These are phyloP conservation scores for Arachis stenosperma DNA, from an alignment of 306 rosid species.

Conservation along the genomic window DNA sequence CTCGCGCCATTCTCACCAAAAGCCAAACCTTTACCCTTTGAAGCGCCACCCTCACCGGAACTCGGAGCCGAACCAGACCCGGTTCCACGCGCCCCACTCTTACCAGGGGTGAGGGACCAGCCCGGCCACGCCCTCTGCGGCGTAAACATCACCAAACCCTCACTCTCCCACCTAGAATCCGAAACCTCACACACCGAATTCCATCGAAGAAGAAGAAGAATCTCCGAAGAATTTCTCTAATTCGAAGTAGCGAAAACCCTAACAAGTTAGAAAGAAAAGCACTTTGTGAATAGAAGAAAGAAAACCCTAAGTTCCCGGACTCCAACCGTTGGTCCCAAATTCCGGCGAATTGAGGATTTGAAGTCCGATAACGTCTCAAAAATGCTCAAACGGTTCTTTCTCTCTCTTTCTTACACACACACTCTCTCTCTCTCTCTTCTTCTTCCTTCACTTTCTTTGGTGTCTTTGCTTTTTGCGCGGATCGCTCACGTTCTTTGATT, in stretches of 20 bases:
- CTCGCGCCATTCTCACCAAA: slow-evolving; percentile 65
- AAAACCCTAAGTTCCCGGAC: slow-evolving; percentile 68
- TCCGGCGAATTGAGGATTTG: slow-evolving; percentile 80
- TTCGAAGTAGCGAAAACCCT: slow-evolving; percentile 7
- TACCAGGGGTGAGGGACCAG: slow-evolving; percentile 67
- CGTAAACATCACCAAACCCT: slow-evolving; percentile 54
- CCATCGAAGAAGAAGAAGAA: not conserved
- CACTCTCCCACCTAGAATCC: slow-evolving; percentile 18
- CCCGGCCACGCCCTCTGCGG: slow-evolving; percentile 75
- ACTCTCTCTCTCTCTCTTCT: slow-evolving; percentile 9
- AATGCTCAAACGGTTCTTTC: slow-evolving; percentile 51
- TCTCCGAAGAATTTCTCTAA: not conserved
- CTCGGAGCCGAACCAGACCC: slow-evolving; percentile 57
- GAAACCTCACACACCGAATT: slow-evolving; percentile 42
- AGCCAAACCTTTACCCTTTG: slow-evolving; percentile 61
- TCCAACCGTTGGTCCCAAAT: slow-evolving; percentile 69
- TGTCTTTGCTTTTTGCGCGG: slow-evolving; percentile 50
- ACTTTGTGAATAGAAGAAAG: not conserved
- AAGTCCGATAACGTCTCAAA: slow-evolving; percentile 86
- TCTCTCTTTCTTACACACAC: slow-evolving; percentile 19
- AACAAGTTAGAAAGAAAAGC: not conserved
- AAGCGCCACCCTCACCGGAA: slow-evolving; percentile 51
- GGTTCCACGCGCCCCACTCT: slow-evolving; percentile 50
- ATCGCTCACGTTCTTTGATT: slow-evolving; percentile 56
- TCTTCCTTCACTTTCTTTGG: slow-evolving; percentile 30